These are phyloP conservation scores for Stenogyne calaminthoides DNA, from an alignment of 305 asterid genomes.

Conservation along the genomic window DNA sequence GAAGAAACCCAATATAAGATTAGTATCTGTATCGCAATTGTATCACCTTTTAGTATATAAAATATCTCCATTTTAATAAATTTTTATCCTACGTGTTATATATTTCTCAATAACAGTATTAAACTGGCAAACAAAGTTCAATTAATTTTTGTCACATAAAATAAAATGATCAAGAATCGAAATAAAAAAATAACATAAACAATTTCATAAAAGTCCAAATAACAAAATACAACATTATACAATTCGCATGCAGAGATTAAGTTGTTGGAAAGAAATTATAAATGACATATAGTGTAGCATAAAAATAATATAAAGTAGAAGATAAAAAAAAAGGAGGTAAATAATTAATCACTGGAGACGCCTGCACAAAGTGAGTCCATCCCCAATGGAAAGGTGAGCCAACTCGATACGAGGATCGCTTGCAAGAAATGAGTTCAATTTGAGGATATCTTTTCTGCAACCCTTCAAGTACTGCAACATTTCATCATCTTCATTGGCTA, in stretches of 20 bases:
- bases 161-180: too few relatives aligned
- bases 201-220: background rate
- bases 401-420: constrained; percentile 54
- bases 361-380: constrained; percentile 62
- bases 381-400: constrained; percentile 57
- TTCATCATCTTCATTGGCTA: constrained; percentile 34
- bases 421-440: constrained; percentile 49
- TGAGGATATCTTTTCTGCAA: constrained; percentile 27
- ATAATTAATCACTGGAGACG: constrained; percentile 37
- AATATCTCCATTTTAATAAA: too few relatives aligned
- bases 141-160: too few relatives aligned
- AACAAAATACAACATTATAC: background rate
- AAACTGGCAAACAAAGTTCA: too few relatives aligned
- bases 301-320: background rate
- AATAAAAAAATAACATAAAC: background rate
- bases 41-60: too few relatives aligned
- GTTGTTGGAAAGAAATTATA: background rate
- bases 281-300: background rate
- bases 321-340: background rate
- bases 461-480: constrained; percentile 39
- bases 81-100: too few relatives aligned
- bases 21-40: too few relatives aligned
- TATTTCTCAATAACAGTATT: too few relatives aligned
- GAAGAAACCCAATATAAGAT: too few relatives aligned
- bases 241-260: background rate